These are phyloP conservation scores for Epichloe gansuensis DNA, from an alignment of 2,329 filamentous ascomycete species.

Conservation along the genomic window DNA sequence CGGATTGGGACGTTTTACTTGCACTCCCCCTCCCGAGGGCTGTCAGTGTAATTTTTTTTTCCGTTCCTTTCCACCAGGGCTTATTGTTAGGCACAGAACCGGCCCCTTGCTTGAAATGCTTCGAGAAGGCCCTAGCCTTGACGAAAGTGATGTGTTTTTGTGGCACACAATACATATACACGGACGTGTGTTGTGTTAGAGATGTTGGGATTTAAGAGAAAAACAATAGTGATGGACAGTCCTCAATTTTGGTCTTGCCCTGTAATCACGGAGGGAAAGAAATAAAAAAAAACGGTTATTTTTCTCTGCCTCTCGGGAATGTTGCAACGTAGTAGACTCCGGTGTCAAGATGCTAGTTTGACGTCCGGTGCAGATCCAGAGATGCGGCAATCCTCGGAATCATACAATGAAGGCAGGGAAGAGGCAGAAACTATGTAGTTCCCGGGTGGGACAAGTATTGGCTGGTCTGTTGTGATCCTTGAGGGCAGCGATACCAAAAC, in stretches of 20 bases:
- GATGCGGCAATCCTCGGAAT: slow-evolving; percentile 4
- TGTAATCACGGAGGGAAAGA: too few species aligned
- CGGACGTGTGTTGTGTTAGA: background rate
- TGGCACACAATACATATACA: background rate
- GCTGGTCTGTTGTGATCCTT: slow-evolving; percentile 4
- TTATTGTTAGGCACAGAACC: background rate
- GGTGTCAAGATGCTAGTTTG: background rate
- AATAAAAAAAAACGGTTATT: background rate
- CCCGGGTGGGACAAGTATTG: slow-evolving; percentile 3
- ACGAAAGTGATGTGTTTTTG: background rate
- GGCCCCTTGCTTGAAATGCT: background rate
- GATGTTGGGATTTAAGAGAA: too few species aligned
- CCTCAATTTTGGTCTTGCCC: too few species aligned
- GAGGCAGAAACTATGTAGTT: background rate
- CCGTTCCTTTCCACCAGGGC: background rate
- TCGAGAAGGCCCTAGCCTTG: background rate
- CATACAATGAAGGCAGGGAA: background rate
- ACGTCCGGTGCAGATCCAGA: slow-evolving; percentile 1
- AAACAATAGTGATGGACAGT: too few species aligned
- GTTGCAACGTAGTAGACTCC: slow-evolving; percentile 1
- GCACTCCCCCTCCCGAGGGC: background rate
- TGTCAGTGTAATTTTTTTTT: background rate
- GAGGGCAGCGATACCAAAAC: background rate
- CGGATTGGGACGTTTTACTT: background rate
- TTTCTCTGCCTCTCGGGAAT: background rate